Base-by-base conservation (phyloP, 164 flowering plant genomes). In the Litsea cubeba region DNA sequence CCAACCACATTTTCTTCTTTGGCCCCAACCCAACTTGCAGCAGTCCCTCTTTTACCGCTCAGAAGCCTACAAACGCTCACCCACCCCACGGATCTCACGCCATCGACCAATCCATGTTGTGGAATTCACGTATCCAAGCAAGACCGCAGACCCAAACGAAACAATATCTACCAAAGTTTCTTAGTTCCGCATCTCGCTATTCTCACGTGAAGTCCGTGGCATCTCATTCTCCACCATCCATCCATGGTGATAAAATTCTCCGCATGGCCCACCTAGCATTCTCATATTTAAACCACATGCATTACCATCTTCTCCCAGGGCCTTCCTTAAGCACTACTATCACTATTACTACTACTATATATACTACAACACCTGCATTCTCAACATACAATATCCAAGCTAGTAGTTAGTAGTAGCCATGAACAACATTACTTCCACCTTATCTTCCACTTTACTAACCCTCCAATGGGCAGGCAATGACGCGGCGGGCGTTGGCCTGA, bases 131-230 rank as follows among this genome's bases (percentile, higher is more conserved):
- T 7, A 30, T 30, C 14, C 66, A 63, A 22, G 30, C 30, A 63
- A 18, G 22, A 2, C 66, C 28, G 12, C 3, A 11, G 11, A n/a
- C 66, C 66, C 14, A 11, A 26, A 24, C 66, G 22, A 8, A 26
- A 63, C 22, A 63, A 12, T 24, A n/a, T 63, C 8, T 24, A 15
- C 24, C 66, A n/a, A 12, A 30, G 5, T 24, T 22, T 3, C 25
- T 20, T 24, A 7, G 40, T 22, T 23, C n/a, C 23, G 2, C 26
- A 26, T 30, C 30, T 51, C 58, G 26, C 35, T 30, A 23, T 25
- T 71, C 30, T 54, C 72, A 71, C 72, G 72, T 51, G 72, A 71
- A 71, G 72, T 71, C 72, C 72, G 72, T 71, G 72, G 22, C 3
- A 14, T n/a, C 26, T 14, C 71, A 14, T 35, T 15, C 63, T 26